Conservation (phyloP, 768 basidiomycete genomes). For the Ramaria sp. region DNA sequence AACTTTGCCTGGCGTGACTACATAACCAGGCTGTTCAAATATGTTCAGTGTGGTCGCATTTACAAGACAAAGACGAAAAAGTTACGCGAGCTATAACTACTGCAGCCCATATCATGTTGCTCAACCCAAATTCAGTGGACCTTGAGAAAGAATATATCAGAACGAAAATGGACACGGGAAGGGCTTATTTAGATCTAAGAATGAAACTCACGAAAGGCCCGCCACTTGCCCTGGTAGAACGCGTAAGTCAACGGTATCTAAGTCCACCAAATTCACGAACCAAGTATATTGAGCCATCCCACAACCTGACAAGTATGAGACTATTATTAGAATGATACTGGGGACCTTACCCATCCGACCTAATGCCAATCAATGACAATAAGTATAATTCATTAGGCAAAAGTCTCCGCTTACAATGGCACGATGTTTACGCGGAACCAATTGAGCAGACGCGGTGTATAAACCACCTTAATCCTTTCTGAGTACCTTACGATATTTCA, state of each 20-base stretch:
- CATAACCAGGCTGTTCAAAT: slow-evolving; percentile 42
- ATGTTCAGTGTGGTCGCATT: slow-evolving; percentile 5
- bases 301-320: slow-evolving; percentile 28
- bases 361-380: slow-evolving; percentile 14
- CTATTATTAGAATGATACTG: neutral
- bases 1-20: slow-evolving; percentile 55
- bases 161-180: neutral
- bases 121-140: slow-evolving; percentile 40
- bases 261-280: slow-evolving; percentile 21
- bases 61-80: slow-evolving; percentile 9
- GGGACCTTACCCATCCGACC: slow-evolving; percentile 45
- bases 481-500: too few species aligned
- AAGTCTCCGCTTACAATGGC: slow-evolving; percentile 35
- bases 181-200: neutral
- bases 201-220: slow-evolving; percentile 67
- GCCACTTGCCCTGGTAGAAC: slow-evolving; percentile 55
- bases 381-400: neutral
- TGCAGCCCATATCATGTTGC: slow-evolving; percentile 74
- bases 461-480: slow-evolving; percentile 21
- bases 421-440: slow-evolving; percentile 53
- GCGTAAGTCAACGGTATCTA: neutral
- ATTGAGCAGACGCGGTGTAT: slow-evolving; percentile 73
- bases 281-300: slow-evolving; percentile 77
- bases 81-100: slow-evolving; percentile 45
- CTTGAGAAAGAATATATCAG: neutral